These are phyloP conservation scores for Acanthamoeba healyi DNA, from an alignment of 208 protist species.

Conservation along the genomic window DNA sequence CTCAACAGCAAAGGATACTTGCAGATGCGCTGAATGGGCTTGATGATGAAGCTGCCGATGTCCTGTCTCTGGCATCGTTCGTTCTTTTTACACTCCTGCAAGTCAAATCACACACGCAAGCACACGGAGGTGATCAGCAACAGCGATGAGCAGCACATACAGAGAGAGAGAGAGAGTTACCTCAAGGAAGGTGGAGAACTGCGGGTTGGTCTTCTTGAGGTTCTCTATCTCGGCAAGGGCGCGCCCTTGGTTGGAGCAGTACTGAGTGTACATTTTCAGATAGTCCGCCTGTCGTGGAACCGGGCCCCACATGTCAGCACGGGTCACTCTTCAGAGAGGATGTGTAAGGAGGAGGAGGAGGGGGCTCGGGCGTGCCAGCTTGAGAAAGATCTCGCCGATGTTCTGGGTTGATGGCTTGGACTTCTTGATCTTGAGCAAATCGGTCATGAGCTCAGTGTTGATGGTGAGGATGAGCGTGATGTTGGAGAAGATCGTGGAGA, in stretches of 20 bases:
- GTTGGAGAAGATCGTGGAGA: slow-evolving; percentile 66
- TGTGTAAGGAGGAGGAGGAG: background rate
- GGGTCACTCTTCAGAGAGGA: background rate
- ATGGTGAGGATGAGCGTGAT: slow-evolving; percentile 67
- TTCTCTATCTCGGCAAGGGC: slow-evolving; percentile 59
- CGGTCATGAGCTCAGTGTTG: slow-evolving; percentile 68
- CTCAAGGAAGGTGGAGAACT: slow-evolving; percentile 52
- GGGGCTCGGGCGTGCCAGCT: background rate
- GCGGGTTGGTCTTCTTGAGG: slow-evolving; percentile 19
- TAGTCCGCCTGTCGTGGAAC: slow-evolving; percentile 49
- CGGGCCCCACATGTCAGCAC: background rate
- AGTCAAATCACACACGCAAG: too few relatives aligned
- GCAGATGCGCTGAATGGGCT: slow-evolving; percentile 71
- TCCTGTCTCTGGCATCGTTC: slow-evolving; percentile 47
- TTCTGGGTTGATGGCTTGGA: slow-evolving; percentile 65
- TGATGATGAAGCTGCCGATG: slow-evolving; percentile 74
- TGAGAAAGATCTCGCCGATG: slow-evolving; percentile 71
- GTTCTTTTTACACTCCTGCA: slow-evolving; percentile 68
- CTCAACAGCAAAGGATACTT: slow-evolving; percentile 59
- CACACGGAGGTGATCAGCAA: too few relatives aligned
- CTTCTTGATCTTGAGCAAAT: slow-evolving; percentile 62
- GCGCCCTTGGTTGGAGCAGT: slow-evolving; percentile 64
- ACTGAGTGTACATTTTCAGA: slow-evolving; percentile 71
- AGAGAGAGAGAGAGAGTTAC: background rate
- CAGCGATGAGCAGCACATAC: background rate